phyloP scores from a whole-genome alignment of 2,329 filamentous ascomycete species.

The Fusarium sp. region DNA sequence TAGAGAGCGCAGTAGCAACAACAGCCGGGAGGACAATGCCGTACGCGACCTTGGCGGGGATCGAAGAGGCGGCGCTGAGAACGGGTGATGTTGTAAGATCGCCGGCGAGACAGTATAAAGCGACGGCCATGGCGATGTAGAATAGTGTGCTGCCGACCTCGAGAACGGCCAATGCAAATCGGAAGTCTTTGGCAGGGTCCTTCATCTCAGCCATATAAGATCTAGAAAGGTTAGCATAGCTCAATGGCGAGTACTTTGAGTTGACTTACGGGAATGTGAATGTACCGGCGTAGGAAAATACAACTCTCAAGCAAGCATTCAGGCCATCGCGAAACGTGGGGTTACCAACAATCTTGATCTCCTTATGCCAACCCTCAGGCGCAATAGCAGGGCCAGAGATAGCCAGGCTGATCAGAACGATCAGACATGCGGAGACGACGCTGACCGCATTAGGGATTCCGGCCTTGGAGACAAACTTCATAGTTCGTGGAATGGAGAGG shows the following conservation, averaged over 20 bases:
- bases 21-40: slow-evolving; percentile 46
- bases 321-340: slow-evolving; percentile 44
- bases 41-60: slow-evolving; percentile 48
- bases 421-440: slow-evolving; percentile 36
- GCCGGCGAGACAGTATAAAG: slow-evolving; percentile 45
- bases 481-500: slow-evolving; percentile 40
- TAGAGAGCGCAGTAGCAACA: slow-evolving; percentile 42
- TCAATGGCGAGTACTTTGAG: accelerated
- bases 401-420: slow-evolving; percentile 42
- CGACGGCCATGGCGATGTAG: slow-evolving; percentile 45
- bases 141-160: slow-evolving; percentile 45
- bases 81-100: slow-evolving; percentile 44
- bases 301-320: slow-evolving; percentile 43
- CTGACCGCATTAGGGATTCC: slow-evolving; percentile 44
- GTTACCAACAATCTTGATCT: slow-evolving; percentile 39
- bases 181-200: slow-evolving; percentile 41
- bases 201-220: slow-evolving; percentile 49
- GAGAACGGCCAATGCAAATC: slow-evolving; percentile 39
- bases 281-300: slow-evolving; percentile 48
- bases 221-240: background rate
- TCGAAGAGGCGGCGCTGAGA: slow-evolving; percentile 38
- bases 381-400: slow-evolving; percentile 37
- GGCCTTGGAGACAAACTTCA: slow-evolving; percentile 45
- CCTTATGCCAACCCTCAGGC: slow-evolving; percentile 31
- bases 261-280: slow-evolving; percentile 44